A percentile compares a stretch with the other conserved stretches of the same genome.
Conservation (phyloP, 495 filamentous ascomycete species). For the Darksidea phi region DNA sequence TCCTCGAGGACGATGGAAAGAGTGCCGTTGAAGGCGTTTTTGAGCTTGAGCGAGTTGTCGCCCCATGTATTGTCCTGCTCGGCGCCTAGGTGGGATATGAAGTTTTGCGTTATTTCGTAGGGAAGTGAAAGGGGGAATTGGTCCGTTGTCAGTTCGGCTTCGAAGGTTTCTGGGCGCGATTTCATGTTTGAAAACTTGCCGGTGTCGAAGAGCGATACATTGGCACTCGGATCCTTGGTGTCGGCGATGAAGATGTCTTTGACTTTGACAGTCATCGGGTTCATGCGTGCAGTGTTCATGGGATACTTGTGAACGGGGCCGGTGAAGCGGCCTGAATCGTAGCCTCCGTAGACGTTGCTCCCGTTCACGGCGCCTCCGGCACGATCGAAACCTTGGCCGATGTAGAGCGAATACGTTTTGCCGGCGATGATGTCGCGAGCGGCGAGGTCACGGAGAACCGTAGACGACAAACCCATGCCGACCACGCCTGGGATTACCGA, state of each 20-base stretch:
- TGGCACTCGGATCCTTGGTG: constrained; percentile 17
- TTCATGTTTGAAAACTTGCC: constrained; percentile 32
- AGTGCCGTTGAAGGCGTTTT: constrained; percentile 34
- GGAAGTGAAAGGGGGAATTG: constrained; percentile 40
- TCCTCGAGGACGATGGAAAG: constrained; percentile 38
- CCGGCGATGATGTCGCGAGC: constrained; percentile 34
- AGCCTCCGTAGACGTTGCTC: constrained; percentile 38
- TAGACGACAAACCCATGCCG: constrained; percentile 38
- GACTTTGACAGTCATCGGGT: constrained; percentile 36
- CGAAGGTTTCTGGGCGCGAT: constrained; percentile 28
- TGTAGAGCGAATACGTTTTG: constrained; percentile 39
- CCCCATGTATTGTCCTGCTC: constrained; percentile 33
- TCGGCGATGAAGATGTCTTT: constrained; percentile 38
- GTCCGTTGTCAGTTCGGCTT: constrained; percentile 39
- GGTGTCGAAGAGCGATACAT: constrained; percentile 37
- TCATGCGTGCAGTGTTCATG: constrained; percentile 22
- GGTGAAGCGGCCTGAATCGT: constrained; percentile 39
- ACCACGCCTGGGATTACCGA: constrained; percentile 30
- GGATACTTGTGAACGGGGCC: constrained; percentile 28
- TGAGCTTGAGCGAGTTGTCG: constrained; percentile 37
- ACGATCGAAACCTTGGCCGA: constrained; percentile 35
- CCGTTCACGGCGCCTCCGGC: constrained; percentile 38
- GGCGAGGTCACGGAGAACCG: constrained; percentile 34
- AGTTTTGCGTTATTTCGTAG: constrained; percentile 40
- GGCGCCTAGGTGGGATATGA: constrained; percentile 30